Evolutionary conservation across 768 basidiomycete species (phyloP).

Genomic region (Boletellus emodensis): DNA sequence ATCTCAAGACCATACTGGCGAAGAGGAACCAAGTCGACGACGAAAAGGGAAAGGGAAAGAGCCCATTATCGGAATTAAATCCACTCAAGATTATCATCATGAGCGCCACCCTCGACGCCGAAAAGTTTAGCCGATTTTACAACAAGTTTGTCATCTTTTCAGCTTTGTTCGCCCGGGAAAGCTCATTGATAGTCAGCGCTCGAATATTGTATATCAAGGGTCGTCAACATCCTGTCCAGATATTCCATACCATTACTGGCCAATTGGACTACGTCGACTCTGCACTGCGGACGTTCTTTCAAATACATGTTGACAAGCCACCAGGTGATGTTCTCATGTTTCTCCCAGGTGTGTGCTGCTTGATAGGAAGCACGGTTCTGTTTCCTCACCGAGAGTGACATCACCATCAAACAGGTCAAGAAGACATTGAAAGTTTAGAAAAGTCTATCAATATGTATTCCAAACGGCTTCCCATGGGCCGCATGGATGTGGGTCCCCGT

Average conservation of each 20-base stretch:
- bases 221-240: conserved; percentile 86
- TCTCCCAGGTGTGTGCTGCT: conserved; percentile 60
- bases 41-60: conserved; percentile 44
- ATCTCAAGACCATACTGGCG: conserved; percentile 76
- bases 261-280: conserved; percentile 85
- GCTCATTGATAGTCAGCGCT: conserved; percentile 48
- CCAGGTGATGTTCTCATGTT: conserved; percentile 92
- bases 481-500: conserved; percentile 42
- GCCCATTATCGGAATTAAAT: conserved; percentile 37
- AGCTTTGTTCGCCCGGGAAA: background rate
- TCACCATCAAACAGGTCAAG: conserved; percentile 61
- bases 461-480: conserved; percentile 59
- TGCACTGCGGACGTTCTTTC: conserved; percentile 89
- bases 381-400: background rate
- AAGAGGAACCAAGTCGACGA: conserved; percentile 51
- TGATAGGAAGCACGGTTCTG: background rate
- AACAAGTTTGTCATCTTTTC: conserved; percentile 52
- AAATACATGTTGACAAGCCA: conserved; percentile 78
- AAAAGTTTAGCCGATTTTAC: conserved; percentile 90
- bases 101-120: conserved; percentile 96
- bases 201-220: conserved; percentile 90
- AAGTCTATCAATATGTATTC: conserved; percentile 69
- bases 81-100: conserved; percentile 92
- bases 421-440: conserved; percentile 89
- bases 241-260: conserved; percentile 70